Conservation (phyloP, 805 yeast species). For the Saturnispora silvae region DNA sequence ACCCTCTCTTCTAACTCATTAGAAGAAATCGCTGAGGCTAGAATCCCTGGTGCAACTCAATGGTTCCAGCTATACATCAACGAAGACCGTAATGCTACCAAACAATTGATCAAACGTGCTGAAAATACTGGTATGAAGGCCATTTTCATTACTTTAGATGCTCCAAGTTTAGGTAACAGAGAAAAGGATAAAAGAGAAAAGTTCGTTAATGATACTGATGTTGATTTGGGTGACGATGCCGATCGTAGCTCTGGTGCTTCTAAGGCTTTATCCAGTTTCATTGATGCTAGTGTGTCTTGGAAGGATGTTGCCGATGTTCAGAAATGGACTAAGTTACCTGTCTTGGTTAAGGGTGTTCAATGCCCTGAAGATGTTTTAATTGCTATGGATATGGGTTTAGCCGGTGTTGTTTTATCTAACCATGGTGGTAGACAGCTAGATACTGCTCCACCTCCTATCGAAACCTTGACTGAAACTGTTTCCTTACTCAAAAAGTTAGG, state of each 20-base stretch:
- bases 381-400: slow-evolving; percentile 62
- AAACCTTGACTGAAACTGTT: slow-evolving; percentile 61
- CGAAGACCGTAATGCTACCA: slow-evolving; percentile 57
- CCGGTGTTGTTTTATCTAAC: slow-evolving; percentile 75
- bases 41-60: slow-evolving; percentile 56
- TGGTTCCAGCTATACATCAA: slow-evolving; percentile 89
- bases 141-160: slow-evolving; percentile 82
- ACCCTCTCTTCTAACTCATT: slow-evolving; percentile 82
- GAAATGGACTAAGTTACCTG: slow-evolving; percentile 49
- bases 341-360: slow-evolving; percentile 77
- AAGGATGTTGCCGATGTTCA: slow-evolving; percentile 49
- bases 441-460: slow-evolving; percentile 68
- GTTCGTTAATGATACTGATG: slow-evolving; percentile 34
- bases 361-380: slow-evolving; percentile 64
- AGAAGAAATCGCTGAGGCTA: slow-evolving; percentile 73
- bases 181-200: slow-evolving; percentile 44
- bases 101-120: slow-evolving; percentile 55
- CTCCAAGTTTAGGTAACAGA: slow-evolving; percentile 83
- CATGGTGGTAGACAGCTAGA: slow-evolving; percentile 90
- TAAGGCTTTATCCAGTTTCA: slow-evolving; percentile 74
- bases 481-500: slow-evolving; percentile 35
- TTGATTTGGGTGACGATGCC: slow-evolving; percentile 33
- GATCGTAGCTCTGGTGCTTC: slow-evolving; percentile 78
- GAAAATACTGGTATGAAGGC: slow-evolving; percentile 70
- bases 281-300: slow-evolving; percentile 62